Percentiles rank a stretch among this genome's conserved stretches.
phyloP scores from a whole-genome alignment of 345 rosid species.

The Citrus maxima region DNA sequence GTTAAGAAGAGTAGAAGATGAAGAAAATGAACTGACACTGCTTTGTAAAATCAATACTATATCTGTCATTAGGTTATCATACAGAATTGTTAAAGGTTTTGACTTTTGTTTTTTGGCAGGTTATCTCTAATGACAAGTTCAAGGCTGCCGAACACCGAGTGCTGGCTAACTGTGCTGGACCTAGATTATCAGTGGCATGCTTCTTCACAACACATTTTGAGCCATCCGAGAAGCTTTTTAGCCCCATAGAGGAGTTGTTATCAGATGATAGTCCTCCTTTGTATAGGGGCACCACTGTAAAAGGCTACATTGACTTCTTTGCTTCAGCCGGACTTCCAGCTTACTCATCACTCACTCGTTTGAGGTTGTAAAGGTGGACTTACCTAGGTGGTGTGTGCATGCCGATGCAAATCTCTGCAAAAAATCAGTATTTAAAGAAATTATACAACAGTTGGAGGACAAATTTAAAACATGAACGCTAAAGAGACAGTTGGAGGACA shows the following conservation, averaged over 20 bases:
- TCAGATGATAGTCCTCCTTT: conserved; percentile 19
- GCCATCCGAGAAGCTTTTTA: conserved; percentile 6
- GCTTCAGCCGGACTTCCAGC: not conserved
- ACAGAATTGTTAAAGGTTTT: not conserved
- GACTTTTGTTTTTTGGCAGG: not conserved
- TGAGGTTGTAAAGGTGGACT: not conserved
- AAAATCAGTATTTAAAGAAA: not conserved
- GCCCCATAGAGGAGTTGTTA: conserved; percentile 19
- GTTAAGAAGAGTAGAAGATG: not conserved
- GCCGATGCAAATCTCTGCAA: not conserved
- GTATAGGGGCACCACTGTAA: conserved; percentile 12
- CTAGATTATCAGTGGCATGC: conserved; percentile 25
- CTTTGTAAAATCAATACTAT: not conserved
- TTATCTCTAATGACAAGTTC: conserved; percentile 19
- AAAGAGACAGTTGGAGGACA: not conserved
- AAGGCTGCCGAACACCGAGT: conserved; percentile 25
- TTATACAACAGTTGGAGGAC: not conserved
- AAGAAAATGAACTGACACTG: not conserved
- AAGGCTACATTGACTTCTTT: not conserved
- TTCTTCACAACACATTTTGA: conserved; percentile 13
- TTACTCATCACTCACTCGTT: conserved; percentile 2
- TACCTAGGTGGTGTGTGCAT: not conserved
- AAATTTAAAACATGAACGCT: not conserved
- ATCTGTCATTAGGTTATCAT: not conserved
- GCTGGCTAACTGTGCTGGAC: conserved; percentile 18